phyloP scores from a whole-genome alignment of 345 rosid species.

The Combretum micranthum region DNA sequence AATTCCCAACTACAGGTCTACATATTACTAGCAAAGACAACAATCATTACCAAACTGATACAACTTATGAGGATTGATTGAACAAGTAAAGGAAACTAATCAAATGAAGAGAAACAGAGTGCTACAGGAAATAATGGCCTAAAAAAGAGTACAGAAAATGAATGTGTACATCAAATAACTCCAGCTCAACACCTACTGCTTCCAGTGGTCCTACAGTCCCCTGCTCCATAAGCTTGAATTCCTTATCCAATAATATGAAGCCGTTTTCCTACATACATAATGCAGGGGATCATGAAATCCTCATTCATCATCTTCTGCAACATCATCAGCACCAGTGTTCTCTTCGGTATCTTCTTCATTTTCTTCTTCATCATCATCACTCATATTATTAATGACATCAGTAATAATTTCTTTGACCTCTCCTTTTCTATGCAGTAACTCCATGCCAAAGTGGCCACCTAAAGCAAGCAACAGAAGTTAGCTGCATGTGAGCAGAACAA shows the following conservation, averaged over 20 bases:
- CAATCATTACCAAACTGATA: too few relatives aligned
- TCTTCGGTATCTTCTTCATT: conserved; percentile 48
- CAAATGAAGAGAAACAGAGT: background rate
- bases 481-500: conserved; percentile 5
- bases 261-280: too few relatives aligned
- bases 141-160: too few relatives aligned
- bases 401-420: conserved; percentile 91
- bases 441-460: conserved; percentile 72
- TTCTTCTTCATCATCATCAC: conserved; percentile 75
- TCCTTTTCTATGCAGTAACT: conserved; percentile 70
- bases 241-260: too few relatives aligned
- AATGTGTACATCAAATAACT: background rate
- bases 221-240: too few relatives aligned
- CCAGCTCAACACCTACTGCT: background rate
- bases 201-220: background rate
- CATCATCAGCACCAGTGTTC: conserved; percentile 31
- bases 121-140: background rate
- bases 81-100: background rate
- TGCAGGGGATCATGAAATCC: background rate
- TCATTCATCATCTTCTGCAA: conserved; percentile 29
- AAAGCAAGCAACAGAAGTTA: conserved; percentile 10
- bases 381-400: conserved; percentile 83
- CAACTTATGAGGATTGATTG: background rate
- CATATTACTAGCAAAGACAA: too few relatives aligned
- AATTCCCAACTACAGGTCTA: too few relatives aligned